phyloP scores from a whole-genome alignment of 2,329 filamentous ascomycete species.

The Exophiala sp. region DNA sequence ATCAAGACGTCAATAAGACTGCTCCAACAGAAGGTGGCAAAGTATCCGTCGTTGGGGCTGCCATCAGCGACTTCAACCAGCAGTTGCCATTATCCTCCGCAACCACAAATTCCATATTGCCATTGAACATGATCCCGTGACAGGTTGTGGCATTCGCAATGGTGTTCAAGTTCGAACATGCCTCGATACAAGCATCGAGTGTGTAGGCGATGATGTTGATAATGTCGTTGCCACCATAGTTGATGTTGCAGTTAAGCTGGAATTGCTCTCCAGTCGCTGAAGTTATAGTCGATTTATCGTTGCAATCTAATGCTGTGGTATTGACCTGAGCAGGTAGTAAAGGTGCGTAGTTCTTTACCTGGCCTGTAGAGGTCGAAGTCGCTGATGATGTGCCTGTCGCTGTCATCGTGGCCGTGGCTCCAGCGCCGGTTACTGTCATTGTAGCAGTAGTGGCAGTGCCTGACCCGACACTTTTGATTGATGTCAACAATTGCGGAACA shows the following conservation, averaged over 20 bases:
- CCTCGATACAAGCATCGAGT: slow-evolving; percentile 6
- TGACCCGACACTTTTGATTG: neutral
- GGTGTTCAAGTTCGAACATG: slow-evolving; percentile 7
- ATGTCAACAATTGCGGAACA: neutral
- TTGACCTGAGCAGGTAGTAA: slow-evolving; percentile 3
- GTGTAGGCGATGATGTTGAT: slow-evolving; percentile 4
- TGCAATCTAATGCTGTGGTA: slow-evolving; percentile 5
- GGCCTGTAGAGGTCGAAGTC: neutral
- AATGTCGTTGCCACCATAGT: slow-evolving; percentile 7
- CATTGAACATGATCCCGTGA: slow-evolving; percentile 4
- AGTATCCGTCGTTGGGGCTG: neutral
- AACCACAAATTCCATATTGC: neutral
- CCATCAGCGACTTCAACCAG: slow-evolving; percentile 7
- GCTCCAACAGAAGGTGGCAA: slow-evolving; percentile 7
- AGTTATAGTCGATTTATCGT: neutral
- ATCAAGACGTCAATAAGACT: neutral
- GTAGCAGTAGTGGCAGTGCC: neutral
- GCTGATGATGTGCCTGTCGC: neutral
- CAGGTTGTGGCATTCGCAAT: neutral
- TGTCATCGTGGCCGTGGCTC: slow-evolving; percentile 1
- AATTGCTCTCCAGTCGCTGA: neutral
- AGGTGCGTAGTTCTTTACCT: slow-evolving; percentile 2
- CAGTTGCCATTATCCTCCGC: neutral
- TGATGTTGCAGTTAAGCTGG: slow-evolving; percentile 3
- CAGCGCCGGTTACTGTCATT: neutral